Percentiles rank a stretch among this genome's conserved stretches.
These are phyloP conservation scores for Filobasidium floriforme DNA, from an alignment of 768 basidiomycete genomes.

Conservation along the genomic window DNA sequence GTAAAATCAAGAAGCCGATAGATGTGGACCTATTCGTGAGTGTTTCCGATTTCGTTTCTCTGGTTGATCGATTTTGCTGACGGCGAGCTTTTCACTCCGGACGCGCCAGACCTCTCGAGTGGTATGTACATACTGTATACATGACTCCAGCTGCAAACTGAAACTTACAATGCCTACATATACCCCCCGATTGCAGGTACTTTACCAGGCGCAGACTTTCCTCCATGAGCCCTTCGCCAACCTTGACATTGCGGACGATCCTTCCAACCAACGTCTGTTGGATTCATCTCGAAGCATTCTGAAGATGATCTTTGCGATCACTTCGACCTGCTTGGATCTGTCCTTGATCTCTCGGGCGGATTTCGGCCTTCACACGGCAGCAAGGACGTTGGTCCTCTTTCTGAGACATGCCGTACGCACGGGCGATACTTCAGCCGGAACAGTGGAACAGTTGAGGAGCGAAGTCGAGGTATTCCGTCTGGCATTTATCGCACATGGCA, in stretches of 20 bases:
- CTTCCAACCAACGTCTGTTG: constrained; percentile 16
- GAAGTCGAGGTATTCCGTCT: constrained; percentile 25
- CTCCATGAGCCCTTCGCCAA: constrained; percentile 22
- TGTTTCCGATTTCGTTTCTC: neutral
- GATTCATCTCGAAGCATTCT: constrained; percentile 18
- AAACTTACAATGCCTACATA: neutral
- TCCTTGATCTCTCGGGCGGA: constrained; percentile 9
- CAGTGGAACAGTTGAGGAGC: constrained; percentile 9
- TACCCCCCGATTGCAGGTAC: constrained; percentile 3
- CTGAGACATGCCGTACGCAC: constrained; percentile 14
- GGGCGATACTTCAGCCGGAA: constrained; percentile 14
- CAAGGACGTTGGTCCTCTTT: constrained; percentile 17
- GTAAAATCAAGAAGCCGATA: constrained; percentile 12
- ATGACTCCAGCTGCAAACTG: neutral
- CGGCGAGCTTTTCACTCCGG: neutral
- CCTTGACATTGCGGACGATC: constrained; percentile 13
- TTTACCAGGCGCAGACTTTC: constrained; percentile 16
- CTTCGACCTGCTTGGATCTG: constrained; percentile 18
- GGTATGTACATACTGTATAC: constrained; percentile 2
- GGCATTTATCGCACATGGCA: constrained; percentile 18
- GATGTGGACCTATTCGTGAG: constrained; percentile 22
- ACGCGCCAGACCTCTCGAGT: constrained; percentile 14
- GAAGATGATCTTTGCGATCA: constrained; percentile 20
- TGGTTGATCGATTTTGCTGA: neutral
- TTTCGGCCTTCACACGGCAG: constrained; percentile 17